Percentiles rank a stretch among this genome's conserved stretches.
Conservation (phyloP, 1,284 basidiomycete species). For the Malassezia dermatis region DNA sequence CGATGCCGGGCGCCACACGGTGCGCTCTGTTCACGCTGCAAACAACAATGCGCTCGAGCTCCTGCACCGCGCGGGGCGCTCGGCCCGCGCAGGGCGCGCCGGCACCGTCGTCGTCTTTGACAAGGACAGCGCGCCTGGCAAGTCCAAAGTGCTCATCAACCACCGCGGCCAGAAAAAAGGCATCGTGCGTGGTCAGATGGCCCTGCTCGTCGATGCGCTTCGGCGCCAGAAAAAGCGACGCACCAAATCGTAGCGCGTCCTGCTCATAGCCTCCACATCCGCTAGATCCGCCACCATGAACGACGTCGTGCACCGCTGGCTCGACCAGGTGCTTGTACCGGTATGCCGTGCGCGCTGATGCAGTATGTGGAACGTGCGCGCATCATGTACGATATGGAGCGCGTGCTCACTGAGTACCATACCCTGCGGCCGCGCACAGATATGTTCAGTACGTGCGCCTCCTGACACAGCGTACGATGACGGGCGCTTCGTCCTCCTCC, state of each 20-base stretch:
- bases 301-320: conserved; percentile 38
- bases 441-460: conserved; percentile 58
- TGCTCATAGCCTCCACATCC: not conserved
- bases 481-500: conserved; percentile 76
- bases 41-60: conserved; percentile 82
- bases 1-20: conserved; percentile 15
- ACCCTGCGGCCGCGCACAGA: conserved; percentile 78
- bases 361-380: conserved; percentile 59
- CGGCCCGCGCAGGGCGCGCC: conserved; percentile 59
- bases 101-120: conserved; percentile 54
- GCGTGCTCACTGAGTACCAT: conserved; percentile 56
- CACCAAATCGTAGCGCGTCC: not conserved
- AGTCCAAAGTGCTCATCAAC: conserved; percentile 17
- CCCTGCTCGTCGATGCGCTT: conserved; percentile 12
- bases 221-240: not conserved
- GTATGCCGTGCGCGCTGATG: conserved; percentile 11
- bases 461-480: conserved; percentile 69
- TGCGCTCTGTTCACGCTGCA: conserved; percentile 61
- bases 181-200: conserved; percentile 17
- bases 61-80: conserved; percentile 59
- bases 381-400: conserved; percentile 59
- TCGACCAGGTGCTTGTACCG: conserved; percentile 29
- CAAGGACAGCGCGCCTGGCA: conserved; percentile 16
- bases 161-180: conserved; percentile 14
- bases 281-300: conserved; percentile 23